Evolutionary conservation across 2,329 filamentous ascomycete genomes (phyloP), one percentile per base, ranked within the genome.

Genomic region (Fusarium sp.): DNA sequence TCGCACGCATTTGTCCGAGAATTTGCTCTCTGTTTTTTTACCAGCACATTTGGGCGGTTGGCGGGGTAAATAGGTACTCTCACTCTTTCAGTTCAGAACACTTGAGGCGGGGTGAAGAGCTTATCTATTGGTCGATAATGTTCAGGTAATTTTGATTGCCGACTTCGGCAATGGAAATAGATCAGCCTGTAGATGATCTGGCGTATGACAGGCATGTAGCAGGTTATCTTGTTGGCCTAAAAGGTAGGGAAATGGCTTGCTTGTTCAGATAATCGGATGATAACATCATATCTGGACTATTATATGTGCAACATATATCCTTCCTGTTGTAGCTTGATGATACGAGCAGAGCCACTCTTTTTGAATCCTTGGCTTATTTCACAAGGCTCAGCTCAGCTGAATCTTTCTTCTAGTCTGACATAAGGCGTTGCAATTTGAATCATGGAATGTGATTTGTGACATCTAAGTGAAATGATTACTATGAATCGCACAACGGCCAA

Each of bases 51-150:
- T 37, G 26, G 40, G 59, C 35, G 43, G 37, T 62, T 69, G 65
- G 65, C 65, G 65, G 65, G 65, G 65, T 68, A 68, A 50, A 63
- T 28, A 22, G 22, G 22, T 22, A 44, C 20, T 56, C 37, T 41
- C 8, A 30, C 5, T 13, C 26, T 48, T 24, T 32, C 26, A 64
- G 49, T 59, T 28, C 37, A 65, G 51, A 46, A 44, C 54, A 20
- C 35, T 50, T 67, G 17, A 44, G 33, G 64, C 51, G 48, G 56
- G 62, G 47, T 52, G 43, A n/a, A 39, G 17, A 10, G 11, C n/a
- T 52, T 53, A 62, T 66, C 40, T 47, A 64, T 70, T 62, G 63
- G 53, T 9, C 33, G 45, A 56, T 53, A 49, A 44, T 32, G 32
- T 53, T 41, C n/a, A 47, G 11, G 28, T 30, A 30, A 30, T 30